Evolutionary conservation across 192 early-diverging fungal genomes (phyloP).

Genomic region (Backusella morwellensis): DNA sequence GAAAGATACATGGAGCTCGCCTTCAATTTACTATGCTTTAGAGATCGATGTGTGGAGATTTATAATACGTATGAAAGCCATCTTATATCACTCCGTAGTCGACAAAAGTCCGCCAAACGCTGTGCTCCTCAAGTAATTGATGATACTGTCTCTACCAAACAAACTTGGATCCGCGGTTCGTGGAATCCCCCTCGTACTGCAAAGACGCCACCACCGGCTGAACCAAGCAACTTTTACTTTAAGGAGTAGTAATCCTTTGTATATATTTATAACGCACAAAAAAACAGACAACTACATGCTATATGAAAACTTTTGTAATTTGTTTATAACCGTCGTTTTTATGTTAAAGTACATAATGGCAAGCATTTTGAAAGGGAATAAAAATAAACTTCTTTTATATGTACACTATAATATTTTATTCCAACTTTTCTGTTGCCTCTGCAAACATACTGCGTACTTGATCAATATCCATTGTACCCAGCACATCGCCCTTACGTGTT

Average conservation of each 20-base stretch:
- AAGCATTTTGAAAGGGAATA: no score
- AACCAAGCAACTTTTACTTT: neutral
- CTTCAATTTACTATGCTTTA: neutral
- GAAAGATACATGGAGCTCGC: neutral
- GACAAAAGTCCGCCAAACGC: neutral
- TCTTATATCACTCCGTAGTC: neutral
- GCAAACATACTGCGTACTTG: conserved; percentile 59
- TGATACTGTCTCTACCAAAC: neutral
- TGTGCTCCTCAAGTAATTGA: neutral
- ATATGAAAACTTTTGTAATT: no score
- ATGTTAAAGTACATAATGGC: no score
- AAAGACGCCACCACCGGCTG: neutral
- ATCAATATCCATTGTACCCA: conserved; percentile 62
- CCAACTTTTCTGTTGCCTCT: conserved; percentile 40
- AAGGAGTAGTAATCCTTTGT: neutral
- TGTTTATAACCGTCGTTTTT: no score
- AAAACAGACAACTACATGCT: no score
- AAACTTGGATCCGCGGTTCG: neutral
- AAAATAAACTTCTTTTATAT: neutral
- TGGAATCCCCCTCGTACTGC: neutral
- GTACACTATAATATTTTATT: conserved; percentile 23
- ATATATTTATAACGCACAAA: neutral
- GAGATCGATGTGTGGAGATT: neutral
- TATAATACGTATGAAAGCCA: neutral
- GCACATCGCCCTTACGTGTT: conserved; percentile 54